Percentiles rank a stretch among this genome's conserved stretches.
phyloP scores from a whole-genome alignment of 768 basidiomycete species.

The Leucosporidium yakuticum region DNA sequence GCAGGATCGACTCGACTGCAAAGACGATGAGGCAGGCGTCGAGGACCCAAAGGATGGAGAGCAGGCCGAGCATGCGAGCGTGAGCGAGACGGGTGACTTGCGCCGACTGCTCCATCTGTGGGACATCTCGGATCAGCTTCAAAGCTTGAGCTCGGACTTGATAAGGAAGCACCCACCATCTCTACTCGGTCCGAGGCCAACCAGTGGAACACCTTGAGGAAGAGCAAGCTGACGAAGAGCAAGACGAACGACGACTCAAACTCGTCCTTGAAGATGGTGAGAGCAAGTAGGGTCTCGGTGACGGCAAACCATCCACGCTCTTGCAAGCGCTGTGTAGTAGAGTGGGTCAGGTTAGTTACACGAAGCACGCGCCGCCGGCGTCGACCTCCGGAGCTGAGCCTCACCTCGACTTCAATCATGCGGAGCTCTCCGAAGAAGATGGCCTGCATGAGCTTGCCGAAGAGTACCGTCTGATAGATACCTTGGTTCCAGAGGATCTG shows the following conservation, averaged over 20 bases:
- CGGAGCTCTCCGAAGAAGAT: slow-evolving; percentile 88
- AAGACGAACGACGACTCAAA: slow-evolving; percentile 86
- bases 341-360: neutral
- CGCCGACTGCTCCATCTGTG: slow-evolving; percentile 93
- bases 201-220: slow-evolving; percentile 98
- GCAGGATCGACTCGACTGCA: slow-evolving; percentile 70
- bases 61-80: slow-evolving; percentile 67
- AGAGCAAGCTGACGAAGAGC: slow-evolving; percentile 90
- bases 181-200: slow-evolving; percentile 89
- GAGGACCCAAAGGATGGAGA: slow-evolving; percentile 64
- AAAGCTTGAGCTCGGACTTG: neutral
- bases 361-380: neutral
- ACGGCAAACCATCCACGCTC: slow-evolving; percentile 96
- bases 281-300: slow-evolving; percentile 89
- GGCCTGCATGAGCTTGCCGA: slow-evolving; percentile 70
- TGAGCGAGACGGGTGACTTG: slow-evolving; percentile 85
- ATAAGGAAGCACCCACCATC: slow-evolving; percentile 57
- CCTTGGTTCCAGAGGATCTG: slow-evolving; percentile 89
- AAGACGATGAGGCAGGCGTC: slow-evolving; percentile 73
- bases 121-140: neutral
- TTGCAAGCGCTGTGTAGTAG: slow-evolving; percentile 66
- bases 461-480: slow-evolving; percentile 65
- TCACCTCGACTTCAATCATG: slow-evolving; percentile 83
- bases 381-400: slow-evolving; percentile 31
- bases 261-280: slow-evolving; percentile 95